phyloP scores from a whole-genome alignment of 495 filamentous ascomycete genomes.

The Pseudoneurospora amorphoporcata region DNA sequence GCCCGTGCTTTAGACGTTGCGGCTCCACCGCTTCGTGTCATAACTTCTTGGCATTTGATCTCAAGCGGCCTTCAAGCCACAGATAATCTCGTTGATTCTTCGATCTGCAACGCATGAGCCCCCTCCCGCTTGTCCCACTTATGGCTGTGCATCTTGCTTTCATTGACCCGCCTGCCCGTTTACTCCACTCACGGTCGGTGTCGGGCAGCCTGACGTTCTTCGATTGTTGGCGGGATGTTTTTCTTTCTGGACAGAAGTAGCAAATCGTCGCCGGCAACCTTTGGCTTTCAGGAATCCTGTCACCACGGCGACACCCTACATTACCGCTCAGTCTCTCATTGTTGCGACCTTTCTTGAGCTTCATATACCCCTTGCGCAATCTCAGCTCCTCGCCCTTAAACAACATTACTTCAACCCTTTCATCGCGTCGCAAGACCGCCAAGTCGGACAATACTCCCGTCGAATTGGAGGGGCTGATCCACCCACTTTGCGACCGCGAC shows the following conservation, averaged over 20 bases:
- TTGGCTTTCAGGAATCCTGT: not conserved
- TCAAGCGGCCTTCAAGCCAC: not conserved
- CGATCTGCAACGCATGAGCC: not conserved
- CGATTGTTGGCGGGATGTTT: not conserved
- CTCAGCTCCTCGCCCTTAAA: not conserved
- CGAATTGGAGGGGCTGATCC: slow-evolving; percentile 11
- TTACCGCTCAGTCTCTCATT: not conserved
- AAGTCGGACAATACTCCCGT: slow-evolving; percentile 1
- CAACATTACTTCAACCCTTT: not conserved
- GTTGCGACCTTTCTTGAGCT: slow-evolving; percentile 2
- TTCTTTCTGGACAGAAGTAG: slow-evolving; percentile 5
- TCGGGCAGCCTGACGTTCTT: slow-evolving; percentile 18
- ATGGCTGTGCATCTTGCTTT: not conserved
- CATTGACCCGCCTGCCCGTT: not conserved
- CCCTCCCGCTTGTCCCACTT: not conserved
- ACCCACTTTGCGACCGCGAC: not conserved
- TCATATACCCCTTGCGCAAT: slow-evolving; percentile 1
- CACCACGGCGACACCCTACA: not conserved
- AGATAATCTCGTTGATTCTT: not conserved
- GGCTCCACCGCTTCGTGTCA: not conserved
- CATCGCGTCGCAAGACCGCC: not conserved
- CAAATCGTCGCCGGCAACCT: slow-evolving; percentile 7
- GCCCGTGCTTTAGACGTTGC: not conserved
- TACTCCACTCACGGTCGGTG: not conserved
- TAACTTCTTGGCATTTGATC: not conserved